phyloP scores from a whole-genome alignment of 2,329 filamentous ascomycete genomes.

The Pseudogymnoascus sp. region DNA sequence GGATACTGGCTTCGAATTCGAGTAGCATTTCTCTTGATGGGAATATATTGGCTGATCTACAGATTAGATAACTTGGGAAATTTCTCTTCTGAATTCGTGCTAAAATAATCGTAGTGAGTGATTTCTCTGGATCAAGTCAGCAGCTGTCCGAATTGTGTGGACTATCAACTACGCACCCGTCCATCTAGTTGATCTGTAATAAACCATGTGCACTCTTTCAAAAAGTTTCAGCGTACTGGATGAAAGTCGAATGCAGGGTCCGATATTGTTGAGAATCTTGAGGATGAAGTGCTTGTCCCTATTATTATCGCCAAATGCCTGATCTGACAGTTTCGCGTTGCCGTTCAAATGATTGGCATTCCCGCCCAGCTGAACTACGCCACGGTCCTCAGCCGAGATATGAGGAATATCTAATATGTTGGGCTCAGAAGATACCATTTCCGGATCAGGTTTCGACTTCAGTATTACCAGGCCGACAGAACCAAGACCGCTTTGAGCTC shows the following conservation, averaged over 20 bases:
- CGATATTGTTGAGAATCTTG: slow-evolving; percentile 71
- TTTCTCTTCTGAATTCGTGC: slow-evolving; percentile 81
- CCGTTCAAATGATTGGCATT: neutral
- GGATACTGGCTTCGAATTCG: slow-evolving; percentile 83
- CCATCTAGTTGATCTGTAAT: slow-evolving; percentile 94
- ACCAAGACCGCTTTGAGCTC: slow-evolving; percentile 67
- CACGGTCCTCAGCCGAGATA: neutral
- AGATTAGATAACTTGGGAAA: slow-evolving; percentile 87
- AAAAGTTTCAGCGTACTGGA: slow-evolving; percentile 70
- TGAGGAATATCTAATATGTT: neutral
- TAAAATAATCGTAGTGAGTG: slow-evolving; percentile 86
- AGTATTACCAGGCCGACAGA: slow-evolving; percentile 60
- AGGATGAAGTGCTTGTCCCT: slow-evolving; percentile 66
- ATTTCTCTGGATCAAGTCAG: slow-evolving; percentile 59
- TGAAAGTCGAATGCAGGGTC: slow-evolving; percentile 77
- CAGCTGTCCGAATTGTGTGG: neutral
- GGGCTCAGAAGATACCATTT: neutral
- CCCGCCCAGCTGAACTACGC: neutral
- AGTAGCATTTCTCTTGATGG: slow-evolving; percentile 64
- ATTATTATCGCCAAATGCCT: slow-evolving; percentile 41
- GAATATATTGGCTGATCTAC: slow-evolving; percentile 84
- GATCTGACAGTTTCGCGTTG: neutral
- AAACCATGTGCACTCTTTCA: slow-evolving; percentile 89
- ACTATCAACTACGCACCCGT: slow-evolving; percentile 37
- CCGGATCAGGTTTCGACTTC: neutral